Evolutionary conservation across 495 filamentous ascomycete genomes (phyloP).

Genomic region (Podospora bellae-mahoneyi): DNA sequence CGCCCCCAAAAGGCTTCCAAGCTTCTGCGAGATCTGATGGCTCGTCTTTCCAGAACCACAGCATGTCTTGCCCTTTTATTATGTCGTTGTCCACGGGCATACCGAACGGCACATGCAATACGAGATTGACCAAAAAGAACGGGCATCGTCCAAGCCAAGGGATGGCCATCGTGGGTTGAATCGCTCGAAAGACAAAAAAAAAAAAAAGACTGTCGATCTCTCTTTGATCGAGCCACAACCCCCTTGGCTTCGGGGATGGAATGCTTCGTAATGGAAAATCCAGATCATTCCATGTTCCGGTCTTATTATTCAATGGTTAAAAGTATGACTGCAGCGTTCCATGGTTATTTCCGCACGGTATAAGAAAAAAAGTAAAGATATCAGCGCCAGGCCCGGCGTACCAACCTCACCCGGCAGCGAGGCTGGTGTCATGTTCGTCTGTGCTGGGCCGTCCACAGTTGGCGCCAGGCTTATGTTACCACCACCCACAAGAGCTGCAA

Average conservation of each 20-base stretch:
- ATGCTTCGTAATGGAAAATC: neutral
- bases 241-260: neutral
- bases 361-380: neutral
- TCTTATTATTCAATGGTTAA: neutral
- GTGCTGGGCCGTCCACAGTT: conserved; percentile 3
- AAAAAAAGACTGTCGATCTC: neutral
- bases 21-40: neutral
- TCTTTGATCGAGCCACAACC: neutral
- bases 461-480: conserved; percentile 1
- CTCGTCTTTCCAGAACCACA: conserved; percentile 2
- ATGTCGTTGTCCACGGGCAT: conserved; percentile 2
- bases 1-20: neutral
- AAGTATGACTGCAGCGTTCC: neutral
- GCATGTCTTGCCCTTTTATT: neutral
- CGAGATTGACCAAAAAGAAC: conserved; percentile 3
- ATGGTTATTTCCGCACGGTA: neutral
- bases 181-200: neutral
- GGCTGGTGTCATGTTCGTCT: neutral
- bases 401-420: neutral
- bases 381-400: neutral
- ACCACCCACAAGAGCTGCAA: neutral
- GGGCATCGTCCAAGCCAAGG: conserved; percentile 6
- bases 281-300: neutral
- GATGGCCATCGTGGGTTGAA: neutral
- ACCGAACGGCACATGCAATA: conserved; percentile 11